Percentiles rank a stretch among this genome's conserved stretches.
Conservation (phyloP, 1,284 basidiomycete species). For the Pterula multifida region DNA sequence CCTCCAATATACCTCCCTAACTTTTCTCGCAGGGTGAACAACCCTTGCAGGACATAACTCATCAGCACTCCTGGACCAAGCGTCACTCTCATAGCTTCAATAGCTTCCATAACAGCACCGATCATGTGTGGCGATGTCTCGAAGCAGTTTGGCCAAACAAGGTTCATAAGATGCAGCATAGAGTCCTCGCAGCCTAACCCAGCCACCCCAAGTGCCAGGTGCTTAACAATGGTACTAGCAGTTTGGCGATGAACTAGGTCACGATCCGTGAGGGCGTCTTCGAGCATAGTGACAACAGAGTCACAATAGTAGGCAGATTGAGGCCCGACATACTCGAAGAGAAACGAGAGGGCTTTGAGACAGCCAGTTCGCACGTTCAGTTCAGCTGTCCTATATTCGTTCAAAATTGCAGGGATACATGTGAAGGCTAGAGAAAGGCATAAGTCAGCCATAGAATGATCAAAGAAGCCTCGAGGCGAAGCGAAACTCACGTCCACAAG, state of each 20-base stretch:
- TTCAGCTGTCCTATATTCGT: constrained; percentile 97
- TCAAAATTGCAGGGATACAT: constrained; percentile 96
- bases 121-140: constrained; percentile 98
- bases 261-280: constrained; percentile 95
- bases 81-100: constrained; percentile 94
- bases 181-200: constrained; percentile 97
- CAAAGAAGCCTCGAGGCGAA: no score
- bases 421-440: constrained; percentile 73
- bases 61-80: constrained; percentile 89
- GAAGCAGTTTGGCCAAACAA: constrained; percentile 99
- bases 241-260: constrained; percentile 98
- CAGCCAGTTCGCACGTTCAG: constrained; percentile 99
- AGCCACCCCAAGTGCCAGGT: constrained; percentile 92
- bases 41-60: constrained; percentile 83
- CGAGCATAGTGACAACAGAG: constrained; percentile 93
- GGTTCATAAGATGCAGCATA: constrained; percentile 94
- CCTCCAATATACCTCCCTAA: constrained; percentile 93
- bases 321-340: constrained; percentile 99
- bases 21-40: constrained; percentile 95
- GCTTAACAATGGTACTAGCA: constrained; percentile 98
- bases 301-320: constrained; percentile 98
- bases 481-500: constrained; percentile 50
- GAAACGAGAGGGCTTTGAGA: constrained; percentile 95
- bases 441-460: no score
- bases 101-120: constrained; percentile 90